Conservation (phyloP, 2,329 filamentous ascomycete species). For the Clarireedia sp. region DNA sequence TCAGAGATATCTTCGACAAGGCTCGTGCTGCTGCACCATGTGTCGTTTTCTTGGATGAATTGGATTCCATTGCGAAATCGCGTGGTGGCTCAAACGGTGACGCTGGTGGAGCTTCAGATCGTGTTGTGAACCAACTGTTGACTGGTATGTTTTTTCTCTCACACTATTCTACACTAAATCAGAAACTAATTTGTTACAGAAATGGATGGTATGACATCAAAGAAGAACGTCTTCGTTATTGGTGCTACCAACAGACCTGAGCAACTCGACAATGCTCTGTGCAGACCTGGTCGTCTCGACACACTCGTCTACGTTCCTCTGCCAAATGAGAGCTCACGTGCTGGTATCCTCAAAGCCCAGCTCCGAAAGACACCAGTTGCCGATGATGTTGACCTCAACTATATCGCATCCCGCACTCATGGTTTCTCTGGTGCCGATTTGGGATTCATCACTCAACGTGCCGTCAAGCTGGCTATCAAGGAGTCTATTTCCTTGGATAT, state of each 20-base stretch:
- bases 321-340: slow-evolving; percentile 83
- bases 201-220: slow-evolving; percentile 99
- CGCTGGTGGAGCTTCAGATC: slow-evolving; percentile 95
- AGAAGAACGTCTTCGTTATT: slow-evolving; percentile 99
- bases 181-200: slow-evolving; percentile 49
- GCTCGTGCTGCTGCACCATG: slow-evolving; percentile 95
- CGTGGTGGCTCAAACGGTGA: slow-evolving; percentile 95
- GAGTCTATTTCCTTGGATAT: slow-evolving; percentile 86
- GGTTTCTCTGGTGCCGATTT: slow-evolving; percentile 99
- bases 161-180: slow-evolving; percentile 5
- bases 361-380: slow-evolving; percentile 96
- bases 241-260: slow-evolving; percentile 98
- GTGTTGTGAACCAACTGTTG: slow-evolving; percentile 98
- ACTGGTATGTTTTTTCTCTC: slow-evolving; percentile 56
- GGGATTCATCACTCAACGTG: slow-evolving; percentile 96
- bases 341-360: slow-evolving; percentile 86
- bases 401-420: slow-evolving; percentile 94
- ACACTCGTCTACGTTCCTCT: slow-evolving; percentile 97
- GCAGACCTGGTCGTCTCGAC: slow-evolving; percentile 96
- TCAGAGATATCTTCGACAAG: slow-evolving; percentile 99
- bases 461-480: slow-evolving; percentile 99
- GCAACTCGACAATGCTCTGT: slow-evolving; percentile 95
- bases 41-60: slow-evolving; percentile 95
- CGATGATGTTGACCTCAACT: slow-evolving; percentile 76
- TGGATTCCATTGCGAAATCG: slow-evolving; percentile 98